A percentile compares a stretch with the other conserved stretches of the same genome.
Evolutionary conservation across 2,329 filamentous ascomycete genomes (phyloP).

Genomic region (Neonectria neomacrospora): DNA sequence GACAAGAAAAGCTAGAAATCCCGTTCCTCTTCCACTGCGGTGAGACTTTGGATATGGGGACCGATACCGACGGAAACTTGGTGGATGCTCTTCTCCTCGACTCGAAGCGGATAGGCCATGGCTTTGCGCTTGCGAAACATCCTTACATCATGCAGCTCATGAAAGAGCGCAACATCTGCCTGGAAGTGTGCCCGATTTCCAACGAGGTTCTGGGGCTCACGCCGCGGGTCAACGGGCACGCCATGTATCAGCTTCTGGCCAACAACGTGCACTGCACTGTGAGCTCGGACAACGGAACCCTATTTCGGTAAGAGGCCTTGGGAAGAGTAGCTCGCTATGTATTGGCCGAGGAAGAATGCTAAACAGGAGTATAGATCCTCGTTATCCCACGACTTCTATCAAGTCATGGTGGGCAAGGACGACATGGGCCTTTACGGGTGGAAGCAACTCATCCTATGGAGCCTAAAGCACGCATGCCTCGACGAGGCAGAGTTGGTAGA

Average conservation of each 20-base stretch:
- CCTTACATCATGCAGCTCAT: conserved; percentile 73
- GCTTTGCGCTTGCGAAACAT: conserved; percentile 75
- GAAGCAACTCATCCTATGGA: conserved; percentile 75
- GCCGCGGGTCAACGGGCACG: conserved; percentile 71
- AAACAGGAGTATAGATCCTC: conserved; percentile 64
- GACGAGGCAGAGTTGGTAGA: conserved; percentile 52
- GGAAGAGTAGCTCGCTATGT: not conserved
- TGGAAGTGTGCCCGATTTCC: conserved; percentile 82
- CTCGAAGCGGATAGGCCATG: conserved; percentile 78
- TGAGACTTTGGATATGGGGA: conserved; percentile 75
- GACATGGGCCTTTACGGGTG: conserved; percentile 76
- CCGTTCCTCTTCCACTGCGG: conserved; percentile 83
- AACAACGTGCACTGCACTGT: conserved; percentile 79
- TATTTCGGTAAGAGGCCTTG: conserved; percentile 68
- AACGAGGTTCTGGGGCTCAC: conserved; percentile 80
- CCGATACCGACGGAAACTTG: conserved; percentile 73
- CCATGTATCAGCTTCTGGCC: conserved; percentile 75
- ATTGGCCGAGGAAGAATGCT: not conserved
- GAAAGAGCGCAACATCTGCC: conserved; percentile 70
- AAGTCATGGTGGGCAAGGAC: conserved; percentile 75
- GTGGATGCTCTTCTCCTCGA: conserved; percentile 74
- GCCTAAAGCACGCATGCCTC: conserved; percentile 69
- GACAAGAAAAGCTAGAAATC: conserved; percentile 61
- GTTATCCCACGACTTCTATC: conserved; percentile 81
- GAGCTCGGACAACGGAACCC: conserved; percentile 79